Conservation (phyloP, 2,329 filamentous ascomycete species). For the Dothiorella sarmentorum region DNA sequence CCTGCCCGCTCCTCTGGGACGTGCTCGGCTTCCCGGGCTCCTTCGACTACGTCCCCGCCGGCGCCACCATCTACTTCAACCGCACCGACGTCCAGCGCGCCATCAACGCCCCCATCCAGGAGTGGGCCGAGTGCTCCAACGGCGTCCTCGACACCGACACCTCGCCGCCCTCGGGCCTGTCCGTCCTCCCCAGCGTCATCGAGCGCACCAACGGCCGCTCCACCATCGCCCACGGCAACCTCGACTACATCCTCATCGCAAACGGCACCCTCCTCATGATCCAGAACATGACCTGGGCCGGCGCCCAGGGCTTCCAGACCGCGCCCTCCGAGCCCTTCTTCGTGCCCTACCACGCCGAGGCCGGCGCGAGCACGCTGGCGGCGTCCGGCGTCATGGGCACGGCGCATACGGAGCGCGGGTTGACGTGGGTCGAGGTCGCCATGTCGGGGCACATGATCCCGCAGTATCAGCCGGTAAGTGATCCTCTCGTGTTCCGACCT, state of each 20-base stretch:
- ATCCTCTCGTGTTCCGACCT: too few species aligned
- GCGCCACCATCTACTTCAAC: conserved; percentile 48
- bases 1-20: conserved; percentile 35
- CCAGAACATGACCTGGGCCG: conserved; percentile 80
- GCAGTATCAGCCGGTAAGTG: conserved; percentile 69
- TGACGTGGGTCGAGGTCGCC: conserved; percentile 67
- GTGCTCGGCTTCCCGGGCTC: conserved; percentile 38
- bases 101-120: conserved; percentile 58
- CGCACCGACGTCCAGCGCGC: conserved; percentile 50
- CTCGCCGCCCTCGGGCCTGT: conserved; percentile 53
- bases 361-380: conserved; percentile 44
- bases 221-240: conserved; percentile 67
- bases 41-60: conserved; percentile 39
- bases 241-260: conserved; percentile 65
- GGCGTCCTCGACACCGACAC: conserved; percentile 51
- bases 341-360: conserved; percentile 58
- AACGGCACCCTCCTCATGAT: conserved; percentile 70
- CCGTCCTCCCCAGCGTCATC: conserved; percentile 66
- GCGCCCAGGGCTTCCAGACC: conserved; percentile 64
- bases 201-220: conserved; percentile 65
- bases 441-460: conserved; percentile 63
- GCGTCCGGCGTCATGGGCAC: conserved; percentile 67
- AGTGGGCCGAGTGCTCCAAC: conserved; percentile 57
- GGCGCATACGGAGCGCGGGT: conserved; percentile 67
- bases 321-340: conserved; percentile 62